phyloP scores from a whole-genome alignment of 2,329 filamentous ascomycete species.

The Clarireedia monteithiana region DNA sequence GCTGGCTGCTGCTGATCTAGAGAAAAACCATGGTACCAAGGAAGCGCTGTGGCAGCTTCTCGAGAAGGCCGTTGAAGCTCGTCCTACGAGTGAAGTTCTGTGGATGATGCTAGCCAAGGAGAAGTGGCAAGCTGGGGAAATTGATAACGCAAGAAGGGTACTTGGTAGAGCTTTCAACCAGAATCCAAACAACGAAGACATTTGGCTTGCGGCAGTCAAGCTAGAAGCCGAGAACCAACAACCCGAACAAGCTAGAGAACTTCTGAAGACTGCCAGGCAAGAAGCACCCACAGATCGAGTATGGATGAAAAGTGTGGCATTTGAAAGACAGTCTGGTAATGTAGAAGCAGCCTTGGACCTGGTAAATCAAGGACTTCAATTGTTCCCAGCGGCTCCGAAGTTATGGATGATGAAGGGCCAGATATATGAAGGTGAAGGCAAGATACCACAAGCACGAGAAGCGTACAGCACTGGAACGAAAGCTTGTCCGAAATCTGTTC shows the following conservation, averaged over 20 bases:
- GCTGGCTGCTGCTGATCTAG: slow-evolving; percentile 84
- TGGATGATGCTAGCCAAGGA: slow-evolving; percentile 97
- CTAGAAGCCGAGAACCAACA: slow-evolving; percentile 87
- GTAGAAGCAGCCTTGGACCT: slow-evolving; percentile 77
- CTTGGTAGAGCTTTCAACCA: slow-evolving; percentile 87
- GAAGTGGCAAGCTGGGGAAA: slow-evolving; percentile 82
- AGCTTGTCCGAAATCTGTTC: slow-evolving; percentile 73
- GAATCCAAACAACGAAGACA: slow-evolving; percentile 94
- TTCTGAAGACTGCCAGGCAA: slow-evolving; percentile 74
- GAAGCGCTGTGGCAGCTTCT: slow-evolving; percentile 78
- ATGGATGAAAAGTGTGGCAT: slow-evolving; percentile 93
- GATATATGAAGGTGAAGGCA: slow-evolving; percentile 80
- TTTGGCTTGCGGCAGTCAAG: slow-evolving; percentile 94
- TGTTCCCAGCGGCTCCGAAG: slow-evolving; percentile 80
- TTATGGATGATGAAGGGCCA: slow-evolving; percentile 99
- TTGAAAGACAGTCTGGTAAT: slow-evolving; percentile 79
- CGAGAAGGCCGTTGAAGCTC: slow-evolving; percentile 89
- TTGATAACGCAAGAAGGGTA: slow-evolving; percentile 78
- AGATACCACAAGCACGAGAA: slow-evolving; percentile 77
- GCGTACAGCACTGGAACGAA: slow-evolving; percentile 85
- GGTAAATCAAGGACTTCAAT: slow-evolving; percentile 74
- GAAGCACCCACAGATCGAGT: slow-evolving; percentile 93
- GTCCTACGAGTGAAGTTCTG: slow-evolving; percentile 80
- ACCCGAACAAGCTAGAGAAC: slow-evolving; percentile 70
- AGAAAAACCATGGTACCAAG: slow-evolving; percentile 79